Base-by-base conservation (phyloP, 176 grass and related monocot species). In the Phoenix roebelenii region DNA sequence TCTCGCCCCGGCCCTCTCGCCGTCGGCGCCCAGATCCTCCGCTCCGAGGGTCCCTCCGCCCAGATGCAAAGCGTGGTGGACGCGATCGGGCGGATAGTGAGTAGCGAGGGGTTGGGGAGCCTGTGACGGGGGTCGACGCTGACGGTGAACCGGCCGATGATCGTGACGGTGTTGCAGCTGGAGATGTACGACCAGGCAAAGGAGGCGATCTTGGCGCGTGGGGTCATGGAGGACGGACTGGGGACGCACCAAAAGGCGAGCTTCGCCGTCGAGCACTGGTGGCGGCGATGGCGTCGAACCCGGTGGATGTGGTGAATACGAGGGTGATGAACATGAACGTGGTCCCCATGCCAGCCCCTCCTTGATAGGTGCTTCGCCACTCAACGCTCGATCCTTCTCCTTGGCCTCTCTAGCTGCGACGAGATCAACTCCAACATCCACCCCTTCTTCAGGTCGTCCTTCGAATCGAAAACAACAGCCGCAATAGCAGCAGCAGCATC, bases 111-210 rank as follows among this genome's bases (percentile, higher is more conserved):
- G 9, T 16, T 56, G 25, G 52, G 65, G 3, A 68, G 65, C 51
- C 65, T 68, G 65, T 68, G 89, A 85, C 85, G 80, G 19, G 89
- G 89, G 0, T 95, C 89, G 0, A 51, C 85, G 49, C 85, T 95
- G 15, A 95, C 89, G 0, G 75, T 95, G 23, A 95, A 95, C 78
- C 89, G 85, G 66, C 85, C 89, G 30, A 95, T 95, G 89, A 95
- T 95, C 29, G 89, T 95, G 24, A 95, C 89, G 0, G 85, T 85
- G 1, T 95, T 85, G 63, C 89, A 95, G 75, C 75, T 95, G 5
- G 89, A 85, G 0, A 95, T 85, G 0, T 88, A 94, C 68, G 89
- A 94, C 68, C 89, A 94, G 68, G 84, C 84, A 49, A 94, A 94
- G 74, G 89, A 94, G 67, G 84, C 89, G 35, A 94, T 88, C 61